Conservation (phyloP, 352 stramenopile genomes). For the Aphanomyces invadans region DNA sequence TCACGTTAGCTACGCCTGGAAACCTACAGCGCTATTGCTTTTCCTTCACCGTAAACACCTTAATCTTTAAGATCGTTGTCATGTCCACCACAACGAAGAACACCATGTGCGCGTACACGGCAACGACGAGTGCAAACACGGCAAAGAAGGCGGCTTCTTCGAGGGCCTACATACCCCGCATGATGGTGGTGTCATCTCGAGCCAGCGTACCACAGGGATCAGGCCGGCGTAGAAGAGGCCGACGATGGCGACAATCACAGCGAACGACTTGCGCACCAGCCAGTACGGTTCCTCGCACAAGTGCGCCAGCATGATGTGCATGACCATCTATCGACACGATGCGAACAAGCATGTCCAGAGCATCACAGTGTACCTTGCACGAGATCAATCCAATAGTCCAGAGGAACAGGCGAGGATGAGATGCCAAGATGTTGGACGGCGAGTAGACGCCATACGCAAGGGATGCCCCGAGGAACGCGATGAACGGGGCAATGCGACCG, state of each 20-base stretch:
- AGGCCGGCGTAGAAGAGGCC: constrained; percentile 61
- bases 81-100: constrained; percentile 73
- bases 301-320: constrained; percentile 86
- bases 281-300: constrained; percentile 83
- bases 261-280: constrained; percentile 77
- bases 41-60: constrained; percentile 47
- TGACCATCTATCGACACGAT: constrained; percentile 55
- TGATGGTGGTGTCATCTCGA: constrained; percentile 7
- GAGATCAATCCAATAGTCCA: constrained; percentile 78
- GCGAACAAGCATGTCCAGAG: not conserved
- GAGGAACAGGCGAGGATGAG: constrained; percentile 77
- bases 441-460: constrained; percentile 70
- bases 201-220: constrained; percentile 50
- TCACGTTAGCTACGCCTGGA: too few relatives aligned
- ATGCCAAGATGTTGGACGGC: constrained; percentile 70
- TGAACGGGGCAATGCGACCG: constrained; percentile 55
- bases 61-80: constrained; percentile 63
- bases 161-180: constrained; percentile 34
- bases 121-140: constrained; percentile 67
- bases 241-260: constrained; percentile 49
- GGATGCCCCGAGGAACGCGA: constrained; percentile 56
- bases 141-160: constrained; percentile 64
- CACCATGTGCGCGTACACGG: constrained; percentile 74
- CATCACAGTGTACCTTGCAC: constrained; percentile 45
- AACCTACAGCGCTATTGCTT: too few relatives aligned